Evolutionary conservation across 352 stramenopile species (phyloP).

Genomic region (Globisporangium cylindrosporum): DNA sequence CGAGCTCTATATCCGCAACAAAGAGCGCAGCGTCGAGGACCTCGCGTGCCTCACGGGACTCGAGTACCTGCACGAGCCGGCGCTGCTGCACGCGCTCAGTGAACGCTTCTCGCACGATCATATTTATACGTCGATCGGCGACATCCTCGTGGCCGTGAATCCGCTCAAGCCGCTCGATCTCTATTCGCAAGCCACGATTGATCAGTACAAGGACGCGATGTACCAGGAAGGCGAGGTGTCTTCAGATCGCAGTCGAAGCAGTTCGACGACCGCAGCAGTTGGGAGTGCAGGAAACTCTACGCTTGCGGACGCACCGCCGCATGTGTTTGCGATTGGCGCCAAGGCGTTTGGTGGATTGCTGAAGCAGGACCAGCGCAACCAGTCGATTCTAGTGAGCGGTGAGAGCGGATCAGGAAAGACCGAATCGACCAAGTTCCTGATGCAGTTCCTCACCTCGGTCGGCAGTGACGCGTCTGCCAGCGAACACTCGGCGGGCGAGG

Average conservation of each 20-base stretch:
- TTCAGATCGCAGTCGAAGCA: slow-evolving; percentile 8
- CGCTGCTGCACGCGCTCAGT: slow-evolving; percentile 74
- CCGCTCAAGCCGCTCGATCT: slow-evolving; percentile 74
- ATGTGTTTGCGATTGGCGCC: slow-evolving; percentile 90
- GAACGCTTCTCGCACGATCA: slow-evolving; percentile 70
- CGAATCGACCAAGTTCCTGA: slow-evolving; percentile 96
- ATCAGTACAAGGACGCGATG: slow-evolving; percentile 65
- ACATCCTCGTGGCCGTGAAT: slow-evolving; percentile 85
- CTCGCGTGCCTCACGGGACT: slow-evolving; percentile 73
- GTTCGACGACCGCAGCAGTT: slow-evolving; percentile 6
- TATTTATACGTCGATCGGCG: slow-evolving; percentile 88
- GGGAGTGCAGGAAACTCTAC: slow-evolving; percentile 8
- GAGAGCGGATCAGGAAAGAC: slow-evolving; percentile 90
- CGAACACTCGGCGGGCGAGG: slow-evolving; percentile 28
- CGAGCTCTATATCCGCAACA: slow-evolving; percentile 73
- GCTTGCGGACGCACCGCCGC: slow-evolving; percentile 43
- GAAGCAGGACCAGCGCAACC: slow-evolving; percentile 37
- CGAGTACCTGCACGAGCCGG: slow-evolving; percentile 82
- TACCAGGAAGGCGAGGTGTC: slow-evolving; percentile 12
- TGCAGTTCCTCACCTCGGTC: slow-evolving; percentile 94
- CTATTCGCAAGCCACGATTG: slow-evolving; percentile 57
- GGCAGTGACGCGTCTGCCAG: slow-evolving; percentile 31
- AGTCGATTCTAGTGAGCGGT: slow-evolving; percentile 42
- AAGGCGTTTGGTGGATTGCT: slow-evolving; percentile 82
- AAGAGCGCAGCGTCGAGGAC: slow-evolving; percentile 41